Conservation (phyloP, 2,329 filamentous ascomycete species). For the Alternaria sp. region DNA sequence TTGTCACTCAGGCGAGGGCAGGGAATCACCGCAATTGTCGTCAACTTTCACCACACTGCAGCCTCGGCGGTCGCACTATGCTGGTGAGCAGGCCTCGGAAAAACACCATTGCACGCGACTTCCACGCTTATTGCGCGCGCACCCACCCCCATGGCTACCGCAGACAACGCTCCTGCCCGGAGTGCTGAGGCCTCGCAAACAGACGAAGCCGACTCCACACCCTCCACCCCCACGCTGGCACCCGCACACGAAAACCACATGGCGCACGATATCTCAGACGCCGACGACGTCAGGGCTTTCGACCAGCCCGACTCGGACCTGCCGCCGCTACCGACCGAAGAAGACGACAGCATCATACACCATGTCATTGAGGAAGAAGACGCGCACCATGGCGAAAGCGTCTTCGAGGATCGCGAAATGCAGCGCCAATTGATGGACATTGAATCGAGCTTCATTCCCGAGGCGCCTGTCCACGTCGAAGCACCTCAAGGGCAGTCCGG, state of each 20-base stretch:
- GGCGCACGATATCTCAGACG: conserved; percentile 35
- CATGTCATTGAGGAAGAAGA: conserved; percentile 38
- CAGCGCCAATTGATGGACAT: conserved; percentile 65
- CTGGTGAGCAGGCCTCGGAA: conserved; percentile 22
- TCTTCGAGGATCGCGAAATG: conserved; percentile 65
- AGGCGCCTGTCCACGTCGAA: conserved; percentile 51
- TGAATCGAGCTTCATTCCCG: conserved; percentile 68
- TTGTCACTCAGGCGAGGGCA: conserved; percentile 24
- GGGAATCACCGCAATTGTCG: conserved; percentile 13
- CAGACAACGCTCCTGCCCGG: conserved; percentile 28
- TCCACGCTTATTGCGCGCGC: conserved; percentile 22
- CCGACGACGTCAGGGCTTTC: conserved; percentile 43
- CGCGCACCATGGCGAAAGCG: conserved; percentile 48
- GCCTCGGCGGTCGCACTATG: conserved; percentile 28
- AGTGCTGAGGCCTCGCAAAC: conserved; percentile 34
- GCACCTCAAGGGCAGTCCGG: conserved; percentile 37
- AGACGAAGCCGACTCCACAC: conserved; percentile 23
- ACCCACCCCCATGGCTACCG: conserved; percentile 30
- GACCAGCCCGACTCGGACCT: conserved; percentile 48
- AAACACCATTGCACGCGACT: conserved; percentile 24
- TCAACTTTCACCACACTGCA: conserved; percentile 14
- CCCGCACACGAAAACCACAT: conserved; percentile 25
- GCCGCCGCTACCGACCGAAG: conserved; percentile 49
- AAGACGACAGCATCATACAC: conserved; percentile 50
- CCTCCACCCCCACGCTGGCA: conserved; percentile 22